Conservation (phyloP, 2,329 filamentous ascomycete species). For the Sporothrix globosa region DNA sequence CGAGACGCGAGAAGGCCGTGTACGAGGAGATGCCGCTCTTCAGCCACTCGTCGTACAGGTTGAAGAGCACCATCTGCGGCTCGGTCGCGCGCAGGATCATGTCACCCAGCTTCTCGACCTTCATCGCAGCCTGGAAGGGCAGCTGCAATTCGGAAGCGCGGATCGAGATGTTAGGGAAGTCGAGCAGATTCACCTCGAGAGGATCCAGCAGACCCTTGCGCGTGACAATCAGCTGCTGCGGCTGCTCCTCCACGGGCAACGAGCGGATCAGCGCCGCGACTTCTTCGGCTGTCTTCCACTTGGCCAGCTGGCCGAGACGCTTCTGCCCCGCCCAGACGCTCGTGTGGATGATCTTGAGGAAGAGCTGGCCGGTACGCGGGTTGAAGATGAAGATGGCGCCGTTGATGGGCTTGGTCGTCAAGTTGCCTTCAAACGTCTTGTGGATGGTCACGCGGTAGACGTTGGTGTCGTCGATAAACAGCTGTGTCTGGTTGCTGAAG, state of each 20-base stretch:
- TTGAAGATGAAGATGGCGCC: constrained; percentile 99
- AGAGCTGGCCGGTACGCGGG: constrained; percentile 94
- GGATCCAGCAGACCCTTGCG: constrained; percentile 96
- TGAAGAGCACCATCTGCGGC: constrained; percentile 99
- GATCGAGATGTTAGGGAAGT: constrained; percentile 99
- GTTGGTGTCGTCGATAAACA: constrained; percentile 99
- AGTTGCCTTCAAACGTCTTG: constrained; percentile 98
- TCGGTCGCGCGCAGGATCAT: constrained; percentile 98
- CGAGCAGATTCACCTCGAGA: constrained; percentile 92
- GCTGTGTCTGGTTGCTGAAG: constrained; percentile 97
- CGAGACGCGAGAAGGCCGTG: constrained; percentile 93
- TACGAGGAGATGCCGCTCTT: constrained; percentile 94
- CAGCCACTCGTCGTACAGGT: constrained; percentile 97
- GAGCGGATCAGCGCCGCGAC: constrained; percentile 96
- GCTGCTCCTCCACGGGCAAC: constrained; percentile 94
- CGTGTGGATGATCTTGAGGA: constrained; percentile 99
- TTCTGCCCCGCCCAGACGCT: constrained; percentile 99
- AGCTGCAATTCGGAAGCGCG: constrained; percentile 94
- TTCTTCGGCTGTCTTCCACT: constrained; percentile 99
- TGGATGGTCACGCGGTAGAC: constrained; percentile 99
- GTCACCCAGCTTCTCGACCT: constrained; percentile 97
- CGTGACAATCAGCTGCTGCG: constrained; percentile 97
- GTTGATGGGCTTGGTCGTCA: constrained; percentile 99
- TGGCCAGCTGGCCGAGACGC: constrained; percentile 95
- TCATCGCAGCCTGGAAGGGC: constrained; percentile 99